Base-by-base conservation (phyloP, 345 rosid species). In the Citrus sinensis region DNA sequence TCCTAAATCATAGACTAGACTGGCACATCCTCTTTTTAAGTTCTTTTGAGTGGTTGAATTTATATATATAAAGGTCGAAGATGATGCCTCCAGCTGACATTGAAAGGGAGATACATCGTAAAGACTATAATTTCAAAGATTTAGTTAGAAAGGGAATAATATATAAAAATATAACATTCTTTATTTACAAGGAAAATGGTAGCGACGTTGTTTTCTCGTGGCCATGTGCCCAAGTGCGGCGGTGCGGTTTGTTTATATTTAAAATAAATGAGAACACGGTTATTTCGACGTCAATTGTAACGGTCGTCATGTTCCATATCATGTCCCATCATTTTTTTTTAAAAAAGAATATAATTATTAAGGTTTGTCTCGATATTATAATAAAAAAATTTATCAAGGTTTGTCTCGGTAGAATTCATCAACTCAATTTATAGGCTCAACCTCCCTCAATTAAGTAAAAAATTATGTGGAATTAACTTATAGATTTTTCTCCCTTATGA, bases 171-270 rank as follows among this genome's bases (percentile, higher is more conserved):
- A 29, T 19, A 65, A 74, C 14, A n/a, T 11, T 14, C n/a, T 29
- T 9, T 25, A 74, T 40, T 40, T 9, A 64, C 78, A 16, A 4
- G 9, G 56, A 64, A 20, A 40, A 16, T 32, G 84, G 83, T 1
- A 46, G 74, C n/a, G 83, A 78, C 86, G 58, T 37, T 6, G 17
- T 11, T 49, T 29, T 74, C 4, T 40, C 46, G 78, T 76, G 87
- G 82, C 86, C 88, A 86, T 85, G 90, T 89, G 92, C 87, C 22
- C 71, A 54, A 5, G 58, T 69, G 83, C 88, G 82, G 87, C 85
- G 84, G 87, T 82, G 87, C 85, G 79, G 70, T 82, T 40, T 9
- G 46, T 40, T 9, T 9, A 2, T 40, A 9, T 64, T 68, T 32
- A 59, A 42, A 64, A 68, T 73, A 64, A 24, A 16, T 10, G 49